Percentiles rank a stretch among this genome's conserved stretches.
phyloP scores from a whole-genome alignment of 768 basidiomycete species.

The Mycena filopes region DNA sequence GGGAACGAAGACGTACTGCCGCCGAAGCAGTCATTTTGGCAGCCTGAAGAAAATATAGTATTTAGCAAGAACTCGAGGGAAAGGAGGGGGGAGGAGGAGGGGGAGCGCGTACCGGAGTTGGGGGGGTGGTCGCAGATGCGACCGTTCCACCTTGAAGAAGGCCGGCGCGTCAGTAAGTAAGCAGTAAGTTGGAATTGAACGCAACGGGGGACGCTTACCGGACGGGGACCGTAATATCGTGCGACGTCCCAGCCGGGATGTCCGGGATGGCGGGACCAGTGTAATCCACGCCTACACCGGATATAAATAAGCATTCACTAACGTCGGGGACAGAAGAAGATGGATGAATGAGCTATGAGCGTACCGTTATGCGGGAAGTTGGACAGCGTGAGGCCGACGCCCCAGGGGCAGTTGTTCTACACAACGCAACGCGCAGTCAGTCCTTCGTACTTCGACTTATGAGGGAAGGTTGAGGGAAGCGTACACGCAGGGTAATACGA shows the following conservation, averaged over 20 bases:
- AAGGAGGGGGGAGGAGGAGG: too few relatives aligned
- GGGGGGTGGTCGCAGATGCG: constrained; percentile 23
- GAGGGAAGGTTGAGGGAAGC: neutral
- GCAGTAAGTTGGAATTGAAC: too few relatives aligned
- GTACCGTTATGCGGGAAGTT: constrained; percentile 24
- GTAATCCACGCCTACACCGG: too few relatives aligned
- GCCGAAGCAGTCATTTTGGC: constrained; percentile 22
- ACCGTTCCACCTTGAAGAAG: constrained; percentile 20
- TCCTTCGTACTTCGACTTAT: neutral
- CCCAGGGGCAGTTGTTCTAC: constrained; percentile 22
- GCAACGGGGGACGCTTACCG: too few relatives aligned
- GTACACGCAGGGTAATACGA: constrained; percentile 9
- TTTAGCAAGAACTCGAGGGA: too few relatives aligned
- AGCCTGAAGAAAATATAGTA: neutral
- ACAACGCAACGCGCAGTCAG: neutral
- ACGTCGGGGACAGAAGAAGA: neutral
- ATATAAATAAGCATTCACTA: too few relatives aligned
- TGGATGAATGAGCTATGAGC: neutral
- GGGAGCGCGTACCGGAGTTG: constrained; percentile 15
- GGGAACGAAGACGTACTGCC: constrained; percentile 18
- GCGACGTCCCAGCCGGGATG: neutral
- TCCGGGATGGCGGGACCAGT: constrained; percentile 18
- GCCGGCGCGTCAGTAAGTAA: neutral
- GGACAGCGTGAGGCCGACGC: constrained; percentile 20
- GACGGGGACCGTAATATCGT: constrained; percentile 9